Evolutionary conservation across 1,284 basidiomycete genomes (phyloP).

Genomic region (Sporisorium exsertum): DNA sequence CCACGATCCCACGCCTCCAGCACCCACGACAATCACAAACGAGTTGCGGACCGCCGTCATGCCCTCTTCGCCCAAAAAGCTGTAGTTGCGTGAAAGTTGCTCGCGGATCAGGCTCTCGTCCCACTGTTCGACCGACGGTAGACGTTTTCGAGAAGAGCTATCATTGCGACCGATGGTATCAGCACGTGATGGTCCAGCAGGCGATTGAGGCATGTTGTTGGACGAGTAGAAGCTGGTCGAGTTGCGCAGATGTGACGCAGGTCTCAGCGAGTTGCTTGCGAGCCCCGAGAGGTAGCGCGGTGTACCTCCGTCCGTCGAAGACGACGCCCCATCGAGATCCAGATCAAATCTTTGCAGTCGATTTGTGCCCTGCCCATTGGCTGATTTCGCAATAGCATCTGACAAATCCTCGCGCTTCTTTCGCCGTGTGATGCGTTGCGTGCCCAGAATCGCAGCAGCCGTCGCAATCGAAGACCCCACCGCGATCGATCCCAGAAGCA

Average conservation of each 20-base stretch:
- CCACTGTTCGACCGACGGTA: slow-evolving; percentile 40
- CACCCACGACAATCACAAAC: slow-evolving; percentile 88
- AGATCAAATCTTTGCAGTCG: slow-evolving; percentile 44
- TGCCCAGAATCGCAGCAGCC: slow-evolving; percentile 49
- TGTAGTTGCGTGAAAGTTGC: slow-evolving; percentile 91
- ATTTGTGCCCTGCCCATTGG: slow-evolving; percentile 27
- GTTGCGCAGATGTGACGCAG: slow-evolving; percentile 37
- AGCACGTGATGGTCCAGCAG: slow-evolving; percentile 30
- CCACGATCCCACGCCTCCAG: slow-evolving; percentile 96
- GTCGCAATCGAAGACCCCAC: slow-evolving; percentile 60
- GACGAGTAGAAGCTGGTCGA: slow-evolving; percentile 39
- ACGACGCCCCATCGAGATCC: slow-evolving; percentile 34
- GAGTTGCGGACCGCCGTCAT: slow-evolving; percentile 83
- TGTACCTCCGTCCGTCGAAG: slow-evolving; percentile 50
- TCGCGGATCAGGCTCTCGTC: slow-evolving; percentile 70
- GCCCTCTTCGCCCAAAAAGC: slow-evolving; percentile 90
- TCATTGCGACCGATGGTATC: slow-evolving; percentile 19
- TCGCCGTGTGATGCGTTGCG: slow-evolving; percentile 45
- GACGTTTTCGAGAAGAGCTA: slow-evolving; percentile 29
- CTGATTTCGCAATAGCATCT: slow-evolving; percentile 43
- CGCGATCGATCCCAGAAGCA: slow-evolving; percentile 53
- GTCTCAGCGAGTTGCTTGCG: slow-evolving; percentile 31
- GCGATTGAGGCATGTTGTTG: slow-evolving; percentile 21
- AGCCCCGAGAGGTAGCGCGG: slow-evolving; percentile 55
- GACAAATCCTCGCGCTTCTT: slow-evolving; percentile 51